Evolutionary conservation across 257 asterid species (phyloP).

Genomic region (Rubia yunnanensis): DNA sequence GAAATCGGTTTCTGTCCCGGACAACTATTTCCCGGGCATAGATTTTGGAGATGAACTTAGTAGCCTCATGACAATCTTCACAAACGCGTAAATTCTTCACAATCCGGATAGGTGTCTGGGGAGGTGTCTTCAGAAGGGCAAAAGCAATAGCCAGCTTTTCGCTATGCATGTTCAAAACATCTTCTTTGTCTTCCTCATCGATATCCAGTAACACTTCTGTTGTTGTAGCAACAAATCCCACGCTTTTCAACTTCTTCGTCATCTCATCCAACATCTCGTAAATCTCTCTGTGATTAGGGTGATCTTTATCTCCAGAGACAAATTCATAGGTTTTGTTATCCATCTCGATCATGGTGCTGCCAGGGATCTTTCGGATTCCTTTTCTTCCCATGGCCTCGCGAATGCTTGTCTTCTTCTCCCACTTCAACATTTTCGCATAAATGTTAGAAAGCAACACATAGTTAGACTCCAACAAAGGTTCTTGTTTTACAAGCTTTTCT

Average conservation of each 20-base stretch:
- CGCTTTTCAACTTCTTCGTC: slow-evolving; percentile 33
- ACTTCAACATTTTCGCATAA: slow-evolving; percentile 48
- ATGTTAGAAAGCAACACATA: slow-evolving; percentile 57
- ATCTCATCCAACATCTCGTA: slow-evolving; percentile 52
- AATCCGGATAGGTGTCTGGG: slow-evolving; percentile 32
- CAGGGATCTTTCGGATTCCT: slow-evolving; percentile 63
- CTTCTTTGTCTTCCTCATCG: slow-evolving; percentile 59
- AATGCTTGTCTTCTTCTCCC: slow-evolving; percentile 53
- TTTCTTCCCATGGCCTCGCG: slow-evolving; percentile 61
- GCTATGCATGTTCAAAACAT: slow-evolving; percentile 40
- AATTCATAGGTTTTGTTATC: slow-evolving; percentile 40
- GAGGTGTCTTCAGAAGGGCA: slow-evolving; percentile 43
- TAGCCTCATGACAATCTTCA: slow-evolving; percentile 50
- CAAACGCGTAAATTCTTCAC: slow-evolving; percentile 49
- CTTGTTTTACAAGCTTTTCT: slow-evolving; percentile 35
- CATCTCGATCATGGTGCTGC: slow-evolving; percentile 71
- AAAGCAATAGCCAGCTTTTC: slow-evolving; percentile 59
- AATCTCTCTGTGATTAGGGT: slow-evolving; percentile 23
- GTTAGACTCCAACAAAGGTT: slow-evolving; percentile 55
- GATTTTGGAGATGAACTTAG: slow-evolving; percentile 40
- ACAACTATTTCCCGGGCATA: slow-evolving; percentile 44
- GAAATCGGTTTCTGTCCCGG: slow-evolving; percentile 51
- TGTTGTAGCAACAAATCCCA: slow-evolving; percentile 37
- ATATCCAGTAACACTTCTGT: slow-evolving; percentile 45
- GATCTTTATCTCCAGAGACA: slow-evolving; percentile 52